These are phyloP conservation scores for Daldinia sp. DNA, from an alignment of 2,329 filamentous ascomycete species.

Conservation along the genomic window DNA sequence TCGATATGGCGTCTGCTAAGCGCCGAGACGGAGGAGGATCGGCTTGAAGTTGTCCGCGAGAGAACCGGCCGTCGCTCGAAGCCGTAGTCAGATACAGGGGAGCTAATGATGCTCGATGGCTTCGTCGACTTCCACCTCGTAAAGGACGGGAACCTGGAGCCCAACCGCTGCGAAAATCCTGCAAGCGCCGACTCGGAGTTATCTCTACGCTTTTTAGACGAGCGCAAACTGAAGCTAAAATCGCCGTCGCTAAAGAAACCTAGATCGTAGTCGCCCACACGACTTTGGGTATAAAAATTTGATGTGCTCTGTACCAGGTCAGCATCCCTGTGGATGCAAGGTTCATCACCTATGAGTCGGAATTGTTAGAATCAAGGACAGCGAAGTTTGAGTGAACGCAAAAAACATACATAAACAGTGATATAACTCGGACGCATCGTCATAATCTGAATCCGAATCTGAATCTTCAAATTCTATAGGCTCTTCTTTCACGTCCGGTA, in stretches of 20 bases:
- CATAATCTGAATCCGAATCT: slow-evolving; percentile 60
- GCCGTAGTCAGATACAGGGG: slow-evolving; percentile 81
- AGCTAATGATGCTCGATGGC: slow-evolving; percentile 56
- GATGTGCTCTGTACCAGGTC: slow-evolving; percentile 51
- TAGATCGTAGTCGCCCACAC: slow-evolving; percentile 69
- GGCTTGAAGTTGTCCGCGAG: slow-evolving; percentile 74
- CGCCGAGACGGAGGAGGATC: slow-evolving; percentile 79
- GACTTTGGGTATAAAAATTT: slow-evolving; percentile 52
- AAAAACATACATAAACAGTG: slow-evolving; percentile 80
- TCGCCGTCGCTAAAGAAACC: slow-evolving; percentile 73
- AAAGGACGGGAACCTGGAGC: slow-evolving; percentile 65
- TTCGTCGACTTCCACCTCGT: slow-evolving; percentile 59
- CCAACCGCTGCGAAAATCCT: slow-evolving; percentile 70
- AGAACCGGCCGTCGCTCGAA: slow-evolving; percentile 77
- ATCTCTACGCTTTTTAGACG: slow-evolving; percentile 64
- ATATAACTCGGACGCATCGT: slow-evolving; percentile 59
- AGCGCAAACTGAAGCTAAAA: slow-evolving; percentile 54
- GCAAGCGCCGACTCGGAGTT: slow-evolving; percentile 67
- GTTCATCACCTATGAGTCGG: slow-evolving; percentile 63
- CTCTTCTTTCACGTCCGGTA: slow-evolving; percentile 88
- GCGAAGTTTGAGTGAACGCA: slow-evolving; percentile 25
- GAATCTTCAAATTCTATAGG: slow-evolving; percentile 69
- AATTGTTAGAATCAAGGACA: slow-evolving; percentile 15
- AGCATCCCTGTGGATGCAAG: slow-evolving; percentile 65
- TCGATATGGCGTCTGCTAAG: slow-evolving; percentile 59